These are phyloP conservation scores for Alloteropsis semialata DNA, from an alignment of 176 grass and related monocot species.

Conservation along the genomic window DNA sequence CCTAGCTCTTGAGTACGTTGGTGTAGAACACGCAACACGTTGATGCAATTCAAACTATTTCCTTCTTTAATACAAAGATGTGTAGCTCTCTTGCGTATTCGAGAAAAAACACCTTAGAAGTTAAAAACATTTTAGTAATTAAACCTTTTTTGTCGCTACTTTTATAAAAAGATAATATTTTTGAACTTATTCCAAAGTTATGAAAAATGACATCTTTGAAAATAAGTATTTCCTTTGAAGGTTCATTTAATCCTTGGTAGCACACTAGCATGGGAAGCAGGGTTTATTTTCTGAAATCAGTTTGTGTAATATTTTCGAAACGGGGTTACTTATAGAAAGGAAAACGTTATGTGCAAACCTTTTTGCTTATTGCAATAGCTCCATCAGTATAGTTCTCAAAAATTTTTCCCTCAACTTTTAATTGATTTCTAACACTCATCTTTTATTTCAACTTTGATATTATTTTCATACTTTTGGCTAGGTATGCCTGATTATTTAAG, in stretches of 20 bases:
- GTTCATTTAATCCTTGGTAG: not conserved
- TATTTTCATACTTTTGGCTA: not conserved
- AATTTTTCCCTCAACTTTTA: not conserved
- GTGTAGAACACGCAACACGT: no score
- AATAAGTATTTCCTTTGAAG: not conserved
- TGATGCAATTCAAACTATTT: no score
- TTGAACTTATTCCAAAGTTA: not conserved
- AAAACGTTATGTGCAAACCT: not conserved
- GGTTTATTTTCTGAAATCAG: not conserved
- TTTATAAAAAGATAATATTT: not conserved
- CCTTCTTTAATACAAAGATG: no score
- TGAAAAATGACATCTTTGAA: not conserved
- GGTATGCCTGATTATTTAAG: not conserved
- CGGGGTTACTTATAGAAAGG: not conserved
- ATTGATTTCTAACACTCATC: not conserved
- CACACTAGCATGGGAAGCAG: not conserved
- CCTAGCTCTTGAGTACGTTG: no score
- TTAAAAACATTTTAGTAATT: not conserved
- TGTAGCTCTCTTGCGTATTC: no score
- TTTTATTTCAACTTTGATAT: not conserved
- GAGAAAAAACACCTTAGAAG: no score
- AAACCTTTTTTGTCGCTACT: not conserved
- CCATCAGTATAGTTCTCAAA: not conserved
- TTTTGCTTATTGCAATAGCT: not conserved
- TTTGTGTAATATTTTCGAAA: not conserved